Conservation (phyloP, 1,284 basidiomycete species). For the Moesziomyces sp. region DNA sequence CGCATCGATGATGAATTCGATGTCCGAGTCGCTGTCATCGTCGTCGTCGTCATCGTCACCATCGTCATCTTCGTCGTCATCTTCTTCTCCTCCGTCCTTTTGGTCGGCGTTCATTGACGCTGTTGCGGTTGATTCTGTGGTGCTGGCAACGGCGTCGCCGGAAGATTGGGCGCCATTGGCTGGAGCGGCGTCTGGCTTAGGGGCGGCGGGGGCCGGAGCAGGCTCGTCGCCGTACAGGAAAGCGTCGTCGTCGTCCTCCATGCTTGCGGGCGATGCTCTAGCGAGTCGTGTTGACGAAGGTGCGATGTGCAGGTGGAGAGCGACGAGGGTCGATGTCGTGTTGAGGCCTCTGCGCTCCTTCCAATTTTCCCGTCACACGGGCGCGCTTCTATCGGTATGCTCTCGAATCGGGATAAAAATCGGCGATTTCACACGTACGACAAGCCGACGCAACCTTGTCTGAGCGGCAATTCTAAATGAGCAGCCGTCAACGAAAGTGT, state of each 20-base stretch:
- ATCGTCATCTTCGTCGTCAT: conserved; percentile 61
- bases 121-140: neutral
- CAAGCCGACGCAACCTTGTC: no score
- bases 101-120: neutral
- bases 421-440: neutral
- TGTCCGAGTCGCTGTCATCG: conserved; percentile 69
- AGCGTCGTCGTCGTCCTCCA: conserved; percentile 59
- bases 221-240: conserved; percentile 55
- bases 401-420: neutral
- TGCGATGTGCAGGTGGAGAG: neutral
- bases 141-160: no score
- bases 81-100: conserved; percentile 67
- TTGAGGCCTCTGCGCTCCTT: neutral
- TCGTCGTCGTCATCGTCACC: conserved; percentile 66
- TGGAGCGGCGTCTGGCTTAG: conserved; percentile 5
- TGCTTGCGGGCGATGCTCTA: conserved; percentile 1
- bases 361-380: neutral
- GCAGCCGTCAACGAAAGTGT: no score
- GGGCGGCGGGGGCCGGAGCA: conserved; percentile 10
- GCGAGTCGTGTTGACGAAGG: conserved; percentile 1
- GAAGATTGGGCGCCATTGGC: conserved; percentile 7
- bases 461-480: no score
- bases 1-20: conserved; percentile 68
- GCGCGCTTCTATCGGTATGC: neutral
- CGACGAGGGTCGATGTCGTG: no score